Conservation (phyloP, 2,329 filamentous ascomycete species). For the Xenosphaeropsis pyriputrescens region DNA sequence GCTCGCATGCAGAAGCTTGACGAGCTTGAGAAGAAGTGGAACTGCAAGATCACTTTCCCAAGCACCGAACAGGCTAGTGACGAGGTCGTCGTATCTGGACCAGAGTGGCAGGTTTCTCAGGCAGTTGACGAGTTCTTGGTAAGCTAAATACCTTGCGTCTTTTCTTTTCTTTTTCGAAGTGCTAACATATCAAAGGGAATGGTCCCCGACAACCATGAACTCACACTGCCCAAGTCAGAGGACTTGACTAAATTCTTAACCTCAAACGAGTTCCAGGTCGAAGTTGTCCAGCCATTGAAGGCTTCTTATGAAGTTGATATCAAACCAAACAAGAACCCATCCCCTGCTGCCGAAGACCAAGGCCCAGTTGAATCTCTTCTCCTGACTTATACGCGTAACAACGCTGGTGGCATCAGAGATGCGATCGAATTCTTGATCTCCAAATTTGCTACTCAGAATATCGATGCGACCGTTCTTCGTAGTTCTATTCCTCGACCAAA, state of each 20-base stretch:
- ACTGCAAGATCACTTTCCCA: slow-evolving; percentile 97
- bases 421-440: slow-evolving; percentile 89
- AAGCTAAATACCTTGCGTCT: no score
- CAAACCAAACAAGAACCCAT: slow-evolving; percentile 50
- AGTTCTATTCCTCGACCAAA: slow-evolving; percentile 96
- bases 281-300: slow-evolving; percentile 73
- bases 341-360: slow-evolving; percentile 41
- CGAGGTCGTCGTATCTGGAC: slow-evolving; percentile 86
- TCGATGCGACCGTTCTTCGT: slow-evolving; percentile 78
- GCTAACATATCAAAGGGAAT: slow-evolving; percentile 50
- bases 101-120: slow-evolving; percentile 95
- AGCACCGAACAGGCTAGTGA: slow-evolving; percentile 96
- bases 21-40: slow-evolving; percentile 96
- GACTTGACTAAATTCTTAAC: slow-evolving; percentile 71
- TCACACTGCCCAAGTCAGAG: slow-evolving; percentile 64
- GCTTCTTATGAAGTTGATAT: slow-evolving; percentile 86
- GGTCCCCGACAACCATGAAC: slow-evolving; percentile 91
- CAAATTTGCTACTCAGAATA: slow-evolving; percentile 71
- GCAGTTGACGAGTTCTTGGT: slow-evolving; percentile 90
- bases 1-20: slow-evolving; percentile 80
- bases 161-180: background rate
- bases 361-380: slow-evolving; percentile 46
- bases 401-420: slow-evolving; percentile 86
- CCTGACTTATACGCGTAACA: slow-evolving; percentile 89
- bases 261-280: slow-evolving; percentile 65